Conservation (phyloP, 345 rosid genomes). For the Melastoma malabathricum region DNA sequence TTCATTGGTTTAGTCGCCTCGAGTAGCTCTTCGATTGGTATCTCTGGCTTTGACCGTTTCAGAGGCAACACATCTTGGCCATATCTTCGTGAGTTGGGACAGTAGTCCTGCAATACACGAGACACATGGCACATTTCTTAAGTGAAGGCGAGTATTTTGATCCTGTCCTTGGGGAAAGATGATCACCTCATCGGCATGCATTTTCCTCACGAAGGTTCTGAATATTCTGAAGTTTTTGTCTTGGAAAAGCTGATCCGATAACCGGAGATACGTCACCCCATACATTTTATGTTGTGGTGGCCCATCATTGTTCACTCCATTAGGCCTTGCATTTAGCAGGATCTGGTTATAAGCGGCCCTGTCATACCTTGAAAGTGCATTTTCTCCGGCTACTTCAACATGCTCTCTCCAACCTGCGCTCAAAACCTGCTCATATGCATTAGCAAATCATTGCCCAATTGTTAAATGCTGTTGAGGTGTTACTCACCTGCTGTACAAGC, state of each 20-base stretch:
- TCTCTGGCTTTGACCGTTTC: conserved; percentile 27
- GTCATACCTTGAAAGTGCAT: conserved; percentile 64
- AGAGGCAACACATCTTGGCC: conserved; percentile 37
- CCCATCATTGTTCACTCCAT: conserved; percentile 46
- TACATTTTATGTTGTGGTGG: conserved; percentile 41
- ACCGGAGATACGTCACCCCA: conserved; percentile 63
- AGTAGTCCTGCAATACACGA: conserved; percentile 23
- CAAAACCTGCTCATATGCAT: conserved; percentile 37
- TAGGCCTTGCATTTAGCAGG: conserved; percentile 68
- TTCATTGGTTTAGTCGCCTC: conserved; percentile 44
- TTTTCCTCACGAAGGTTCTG: conserved; percentile 61
- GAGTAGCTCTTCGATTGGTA: conserved; percentile 33
- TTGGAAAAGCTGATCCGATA: conserved; percentile 35
- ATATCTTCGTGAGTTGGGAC: conserved; percentile 39
- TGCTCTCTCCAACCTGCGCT: conserved; percentile 68
- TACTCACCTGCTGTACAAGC: conserved; percentile 58
- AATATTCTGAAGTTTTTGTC: conserved; percentile 38
- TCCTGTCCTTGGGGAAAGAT: background rate
- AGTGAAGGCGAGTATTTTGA: background rate
- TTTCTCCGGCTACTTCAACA: conserved; percentile 75
- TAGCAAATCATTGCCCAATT: background rate
- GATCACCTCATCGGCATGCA: conserved; percentile 78
- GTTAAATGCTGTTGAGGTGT: too few relatives aligned
- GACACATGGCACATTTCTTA: conserved; percentile 1
- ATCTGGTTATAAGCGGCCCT: conserved; percentile 57